Base-by-base conservation (phyloP, 192 early-diverging fungal species). In the Funneliformis mosseae region DNA sequence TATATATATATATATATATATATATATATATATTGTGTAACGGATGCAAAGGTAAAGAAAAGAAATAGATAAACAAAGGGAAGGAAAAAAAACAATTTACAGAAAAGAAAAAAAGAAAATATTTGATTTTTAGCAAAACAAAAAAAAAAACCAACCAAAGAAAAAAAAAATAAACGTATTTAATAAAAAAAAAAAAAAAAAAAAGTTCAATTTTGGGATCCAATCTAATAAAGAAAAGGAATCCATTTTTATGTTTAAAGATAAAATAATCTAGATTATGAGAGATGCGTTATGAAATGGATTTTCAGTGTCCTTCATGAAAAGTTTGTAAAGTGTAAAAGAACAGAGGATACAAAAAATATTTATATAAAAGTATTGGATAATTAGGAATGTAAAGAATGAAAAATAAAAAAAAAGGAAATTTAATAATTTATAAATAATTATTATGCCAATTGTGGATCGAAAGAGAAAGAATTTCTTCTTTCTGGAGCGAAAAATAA, bases 281-380 rank as follows among this genome's bases (percentile, higher is more conserved):
- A 85, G 43, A 77, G 81, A 77, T 16, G 82, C 82, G 14, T 61
- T 74, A 43, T 81, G 79, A n/a, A 23, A 67, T 79, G 9, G 79
- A 77, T 42, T 72, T 48, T 21, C 84, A 76, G 42, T 83, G 45
- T 81, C 71, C 71, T 73, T 73, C 71, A 43, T 50, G 71, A 73
- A 73, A 73, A 73, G 43, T 73, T 48, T 73, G 45, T 48, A 21
- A 73, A 46, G 27, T 46, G 25, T 39, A 23, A 73, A 48, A 73
- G 38, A 45, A 6, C 27, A 11, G 1, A 25, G 12, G 70, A 10
- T 46, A 48, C 21, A 73, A 45, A 10, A 28, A 48, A 27, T 8
- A 25, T 43, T 16, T 73, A 21, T 23, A 25, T 14, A 73, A 21
- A 50, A 9, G 27, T 28, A 50, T 16, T 23, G 12, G 4, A 41